phyloP scores from a whole-genome alignment of 1,139 yeast species.

The Sugiyamaella pinicola region DNA sequence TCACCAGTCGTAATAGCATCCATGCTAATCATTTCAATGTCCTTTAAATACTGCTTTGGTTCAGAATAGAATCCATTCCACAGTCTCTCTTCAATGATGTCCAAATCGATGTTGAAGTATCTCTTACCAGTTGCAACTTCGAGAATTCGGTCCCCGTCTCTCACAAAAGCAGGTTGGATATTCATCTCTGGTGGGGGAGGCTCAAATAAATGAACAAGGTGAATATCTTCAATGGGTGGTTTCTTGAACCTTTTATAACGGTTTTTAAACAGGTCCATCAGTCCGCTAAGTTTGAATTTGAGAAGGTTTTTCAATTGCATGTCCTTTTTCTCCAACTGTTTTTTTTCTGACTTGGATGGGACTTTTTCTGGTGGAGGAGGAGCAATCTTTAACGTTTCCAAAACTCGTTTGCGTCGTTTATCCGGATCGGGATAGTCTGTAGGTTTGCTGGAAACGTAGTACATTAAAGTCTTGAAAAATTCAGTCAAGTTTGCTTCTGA shows the following conservation, averaged over 20 bases:
- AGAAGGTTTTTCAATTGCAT: conserved; percentile 79
- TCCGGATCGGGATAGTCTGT: conserved; percentile 47
- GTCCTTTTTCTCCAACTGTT: conserved; percentile 67
- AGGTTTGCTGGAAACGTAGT: conserved; percentile 69
- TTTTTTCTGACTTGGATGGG: conserved; percentile 40
- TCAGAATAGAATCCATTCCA: conserved; percentile 97
- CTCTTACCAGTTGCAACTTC: conserved; percentile 74
- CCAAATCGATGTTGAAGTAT: conserved; percentile 87
- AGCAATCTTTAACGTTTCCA: conserved; percentile 50
- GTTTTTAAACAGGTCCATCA: conserved; percentile 85
- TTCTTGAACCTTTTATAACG: conserved; percentile 88
- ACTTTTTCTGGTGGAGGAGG: conserved; percentile 37
- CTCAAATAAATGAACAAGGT: conserved; percentile 67
- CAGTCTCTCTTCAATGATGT: conserved; percentile 87
- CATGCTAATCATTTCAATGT: conserved; percentile 76
- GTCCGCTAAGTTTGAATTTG: conserved; percentile 79
- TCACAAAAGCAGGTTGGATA: conserved; percentile 52
- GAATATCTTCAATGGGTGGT: conserved; percentile 80
- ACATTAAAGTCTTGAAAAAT: conserved; percentile 60
- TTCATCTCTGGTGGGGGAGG: conserved; percentile 28
- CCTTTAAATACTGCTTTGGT: conserved; percentile 85
- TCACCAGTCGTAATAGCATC: conserved; percentile 79
- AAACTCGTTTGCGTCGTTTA: conserved; percentile 43
- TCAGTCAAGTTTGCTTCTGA: conserved; percentile 48
- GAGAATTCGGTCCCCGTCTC: conserved; percentile 71